These are phyloP conservation scores for Pyrus communis DNA, from an alignment of 306 rosid species.

Conservation along the genomic window DNA sequence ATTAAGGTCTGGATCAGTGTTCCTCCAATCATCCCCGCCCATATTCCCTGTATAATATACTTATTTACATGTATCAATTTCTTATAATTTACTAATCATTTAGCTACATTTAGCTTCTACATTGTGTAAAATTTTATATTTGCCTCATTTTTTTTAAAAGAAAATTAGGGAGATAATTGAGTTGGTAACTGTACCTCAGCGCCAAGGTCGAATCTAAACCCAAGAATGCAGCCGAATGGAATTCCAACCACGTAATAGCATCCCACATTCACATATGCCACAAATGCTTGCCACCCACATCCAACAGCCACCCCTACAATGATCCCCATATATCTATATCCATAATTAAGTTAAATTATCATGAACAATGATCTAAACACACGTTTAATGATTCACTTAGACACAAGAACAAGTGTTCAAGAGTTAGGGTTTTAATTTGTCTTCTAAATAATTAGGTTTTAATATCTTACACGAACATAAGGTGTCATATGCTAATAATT, in stretches of 20 bases:
- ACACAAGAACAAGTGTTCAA: neutral
- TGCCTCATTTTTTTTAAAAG: too few relatives aligned
- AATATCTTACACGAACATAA: too few relatives aligned
- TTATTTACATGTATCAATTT: neutral
- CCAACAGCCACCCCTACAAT: conserved; percentile 70
- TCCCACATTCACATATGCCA: conserved; percentile 66
- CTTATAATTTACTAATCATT: neutral
- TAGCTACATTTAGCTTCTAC: neutral
- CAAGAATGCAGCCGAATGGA: conserved; percentile 57
- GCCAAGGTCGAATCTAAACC: conserved; percentile 56
- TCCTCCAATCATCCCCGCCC: conserved; percentile 88
- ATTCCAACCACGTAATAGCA: conserved; percentile 56
- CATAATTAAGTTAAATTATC: neutral
- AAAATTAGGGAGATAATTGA: too few relatives aligned
- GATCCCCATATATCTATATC: neutral
- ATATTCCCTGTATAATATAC: conserved; percentile 42
- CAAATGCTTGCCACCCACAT: conserved; percentile 77
- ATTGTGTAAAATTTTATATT: neutral
- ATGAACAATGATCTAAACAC: neutral
- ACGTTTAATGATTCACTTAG: neutral
- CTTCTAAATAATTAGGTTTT: too few relatives aligned
- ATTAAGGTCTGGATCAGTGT: conserved; percentile 53
- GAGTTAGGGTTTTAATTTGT: neutral
- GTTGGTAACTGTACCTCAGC: conserved; percentile 32
- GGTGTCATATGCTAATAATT: too few relatives aligned